A percentile compares a stretch with the other conserved stretches of the same genome.
These are phyloP conservation scores for Aeschynomene evenia DNA, from an alignment of 306 rosid genomes.

Conservation along the genomic window DNA sequence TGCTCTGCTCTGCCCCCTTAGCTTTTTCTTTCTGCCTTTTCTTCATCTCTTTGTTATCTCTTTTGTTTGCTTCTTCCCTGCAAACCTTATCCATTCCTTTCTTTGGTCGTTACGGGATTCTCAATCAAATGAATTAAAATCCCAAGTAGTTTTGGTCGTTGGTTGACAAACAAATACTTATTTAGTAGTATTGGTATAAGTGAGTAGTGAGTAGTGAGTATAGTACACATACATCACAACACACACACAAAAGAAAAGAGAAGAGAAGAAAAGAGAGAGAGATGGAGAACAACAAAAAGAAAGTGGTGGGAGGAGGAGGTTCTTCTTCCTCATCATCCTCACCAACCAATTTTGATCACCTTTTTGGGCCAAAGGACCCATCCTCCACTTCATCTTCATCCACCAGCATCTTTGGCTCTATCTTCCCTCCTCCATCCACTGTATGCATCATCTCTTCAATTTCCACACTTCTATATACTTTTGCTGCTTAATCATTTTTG, in stretches of 20 bases:
- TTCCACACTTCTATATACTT: background rate
- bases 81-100: constrained; percentile 58
- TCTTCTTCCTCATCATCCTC: constrained; percentile 40
- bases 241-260: constrained; percentile 1
- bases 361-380: constrained; percentile 76
- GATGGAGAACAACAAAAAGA: constrained; percentile 68
- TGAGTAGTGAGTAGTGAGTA: background rate
- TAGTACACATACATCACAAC: too few relatives aligned
- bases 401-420: constrained; percentile 60
- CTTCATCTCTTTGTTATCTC: background rate
- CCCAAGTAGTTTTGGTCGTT: constrained; percentile 54
- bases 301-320: constrained; percentile 37
- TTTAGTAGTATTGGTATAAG: background rate
- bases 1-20: background rate
- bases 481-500: background rate
- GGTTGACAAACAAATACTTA: constrained; percentile 43
- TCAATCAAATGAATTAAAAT: too few relatives aligned
- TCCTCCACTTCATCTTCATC: constrained; percentile 56
- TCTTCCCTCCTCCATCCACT: constrained; percentile 68
- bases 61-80: constrained; percentile 36
- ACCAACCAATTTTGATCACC: constrained; percentile 60
- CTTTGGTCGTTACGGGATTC: constrained; percentile 43
- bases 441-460: constrained; percentile 44
- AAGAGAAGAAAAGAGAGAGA: background rate
- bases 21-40: constrained; percentile 14